A percentile compares a stretch with the other conserved stretches of the same genome.
Conservation (phyloP, 2,329 filamentous ascomycete species). For the Chaetomium olivaceum region DNA sequence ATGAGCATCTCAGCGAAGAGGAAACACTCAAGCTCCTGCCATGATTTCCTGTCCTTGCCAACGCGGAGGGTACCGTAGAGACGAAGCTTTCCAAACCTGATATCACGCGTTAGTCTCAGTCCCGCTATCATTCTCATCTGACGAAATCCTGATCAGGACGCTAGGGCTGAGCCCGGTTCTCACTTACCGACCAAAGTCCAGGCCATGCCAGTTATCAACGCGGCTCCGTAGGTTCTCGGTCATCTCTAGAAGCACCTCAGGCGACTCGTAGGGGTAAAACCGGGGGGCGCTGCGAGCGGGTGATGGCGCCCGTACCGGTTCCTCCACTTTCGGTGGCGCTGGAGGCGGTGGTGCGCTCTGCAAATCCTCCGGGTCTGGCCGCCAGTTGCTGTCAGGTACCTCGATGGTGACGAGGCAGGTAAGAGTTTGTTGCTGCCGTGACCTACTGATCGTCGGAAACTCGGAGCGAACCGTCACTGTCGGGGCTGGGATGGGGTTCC, state of each 20-base stretch:
- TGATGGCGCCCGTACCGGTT: conserved; percentile 59
- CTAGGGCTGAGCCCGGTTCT: not conserved
- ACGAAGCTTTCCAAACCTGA: conserved; percentile 84
- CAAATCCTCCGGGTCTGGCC: conserved; percentile 78
- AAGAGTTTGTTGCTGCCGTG: conserved; percentile 89
- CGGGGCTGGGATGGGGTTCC: conserved; percentile 87
- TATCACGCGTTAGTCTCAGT: conserved; percentile 8
- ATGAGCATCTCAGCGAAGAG: conserved; percentile 99
- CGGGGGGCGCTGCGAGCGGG: conserved; percentile 58
- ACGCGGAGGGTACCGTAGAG: conserved; percentile 88
- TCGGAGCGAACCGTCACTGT: conserved; percentile 94
- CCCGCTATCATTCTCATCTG: not conserved
- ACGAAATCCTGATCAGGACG: not conserved
- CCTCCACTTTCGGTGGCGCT: conserved; percentile 48
- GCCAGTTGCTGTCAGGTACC: conserved; percentile 90
- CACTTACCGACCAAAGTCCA: conserved; percentile 80
- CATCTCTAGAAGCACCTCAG: conserved; percentile 77
- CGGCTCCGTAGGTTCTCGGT: conserved; percentile 80
- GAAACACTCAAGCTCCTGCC: conserved; percentile 97
- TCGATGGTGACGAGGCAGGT: conserved; percentile 94
- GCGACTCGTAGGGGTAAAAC: conserved; percentile 71
- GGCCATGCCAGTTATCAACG: conserved; percentile 98
- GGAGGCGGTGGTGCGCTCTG: conserved; percentile 51
- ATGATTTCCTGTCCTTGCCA: conserved; percentile 92
- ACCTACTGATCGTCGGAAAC: conserved; percentile 90